Conservation (phyloP, 768 basidiomycete species). For the Trametes elegans region DNA sequence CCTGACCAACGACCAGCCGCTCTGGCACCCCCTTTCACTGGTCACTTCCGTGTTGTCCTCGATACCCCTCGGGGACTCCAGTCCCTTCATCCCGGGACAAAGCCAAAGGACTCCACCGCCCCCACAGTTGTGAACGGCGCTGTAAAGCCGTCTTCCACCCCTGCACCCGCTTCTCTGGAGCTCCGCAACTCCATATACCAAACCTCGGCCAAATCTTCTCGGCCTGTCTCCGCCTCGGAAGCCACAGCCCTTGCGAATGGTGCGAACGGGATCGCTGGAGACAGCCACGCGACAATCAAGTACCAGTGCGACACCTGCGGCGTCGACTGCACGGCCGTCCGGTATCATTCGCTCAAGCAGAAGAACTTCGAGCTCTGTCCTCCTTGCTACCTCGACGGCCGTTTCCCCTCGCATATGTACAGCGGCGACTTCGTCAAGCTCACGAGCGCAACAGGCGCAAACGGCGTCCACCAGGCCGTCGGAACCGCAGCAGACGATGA, state of each 20-base stretch:
- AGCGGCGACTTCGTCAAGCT: slow-evolving; percentile 96
- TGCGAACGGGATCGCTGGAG: slow-evolving; percentile 41
- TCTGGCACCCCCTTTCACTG: slow-evolving; percentile 95
- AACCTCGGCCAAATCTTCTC: slow-evolving; percentile 81
- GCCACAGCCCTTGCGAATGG: slow-evolving; percentile 64
- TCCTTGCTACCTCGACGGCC: slow-evolving; percentile 92
- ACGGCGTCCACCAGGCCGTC: slow-evolving; percentile 35
- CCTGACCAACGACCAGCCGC: slow-evolving; percentile 94
- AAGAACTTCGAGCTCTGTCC: slow-evolving; percentile 90
- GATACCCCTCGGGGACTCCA: slow-evolving; percentile 96
- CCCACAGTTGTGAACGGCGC: slow-evolving; percentile 49
- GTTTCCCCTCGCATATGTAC: slow-evolving; percentile 96
- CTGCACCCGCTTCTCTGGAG: slow-evolving; percentile 75
- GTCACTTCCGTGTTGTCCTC: slow-evolving; percentile 96
- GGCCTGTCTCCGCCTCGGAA: slow-evolving; percentile 63
- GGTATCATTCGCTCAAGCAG: slow-evolving; percentile 92
- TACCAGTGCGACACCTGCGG: slow-evolving; percentile 94
- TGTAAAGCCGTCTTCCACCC: slow-evolving; percentile 36
- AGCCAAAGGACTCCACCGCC: slow-evolving; percentile 45
- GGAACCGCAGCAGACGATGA: slow-evolving; percentile 53
- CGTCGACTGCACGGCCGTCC: slow-evolving; percentile 81
- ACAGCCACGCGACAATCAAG: slow-evolving; percentile 38
- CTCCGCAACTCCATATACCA: slow-evolving; percentile 87
- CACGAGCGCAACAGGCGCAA: slow-evolving; percentile 37
- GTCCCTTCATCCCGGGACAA: slow-evolving; percentile 84